These are phyloP conservation scores for Geranomyces variabilis DNA, from an alignment of 192 early-diverging fungal genomes.

Conservation along the genomic window DNA sequence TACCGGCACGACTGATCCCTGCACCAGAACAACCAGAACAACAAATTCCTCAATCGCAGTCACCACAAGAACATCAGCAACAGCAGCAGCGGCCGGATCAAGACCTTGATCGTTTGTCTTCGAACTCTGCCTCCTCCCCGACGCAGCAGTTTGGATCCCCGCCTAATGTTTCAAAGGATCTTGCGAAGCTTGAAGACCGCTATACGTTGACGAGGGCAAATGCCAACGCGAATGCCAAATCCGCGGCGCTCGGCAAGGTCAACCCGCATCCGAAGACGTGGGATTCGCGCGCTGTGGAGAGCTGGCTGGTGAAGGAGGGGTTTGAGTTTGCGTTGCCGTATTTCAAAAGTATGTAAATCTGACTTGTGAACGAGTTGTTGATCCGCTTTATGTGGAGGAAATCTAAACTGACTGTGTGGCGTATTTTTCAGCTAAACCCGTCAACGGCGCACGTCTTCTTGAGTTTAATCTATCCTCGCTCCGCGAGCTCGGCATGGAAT, in stretches of 20 bases:
- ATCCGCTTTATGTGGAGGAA: no score
- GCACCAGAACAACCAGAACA: background rate
- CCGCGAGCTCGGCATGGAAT: slow-evolving; percentile 68
- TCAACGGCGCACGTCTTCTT: slow-evolving; percentile 68
- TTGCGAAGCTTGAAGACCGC: background rate
- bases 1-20: background rate
- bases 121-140: background rate
- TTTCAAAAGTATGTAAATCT: background rate
- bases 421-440: slow-evolving; percentile 62
- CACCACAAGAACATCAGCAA: background rate
- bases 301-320: slow-evolving; percentile 8
- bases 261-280: slow-evolving; percentile 7
- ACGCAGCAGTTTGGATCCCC: background rate
- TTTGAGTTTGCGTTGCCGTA: background rate
- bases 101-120: background rate
- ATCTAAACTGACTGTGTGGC: no score
- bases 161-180: background rate
- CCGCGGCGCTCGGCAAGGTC: background rate
- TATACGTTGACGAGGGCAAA: background rate
- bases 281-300: background rate
- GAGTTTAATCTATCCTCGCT: slow-evolving; percentile 64
- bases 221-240: background rate
- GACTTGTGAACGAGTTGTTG: no score
- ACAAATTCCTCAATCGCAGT: background rate
- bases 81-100: background rate